Evolutionary conservation across 768 basidiomycete genomes (phyloP).

Genomic region (Leccinellum rugosiceps): DNA sequence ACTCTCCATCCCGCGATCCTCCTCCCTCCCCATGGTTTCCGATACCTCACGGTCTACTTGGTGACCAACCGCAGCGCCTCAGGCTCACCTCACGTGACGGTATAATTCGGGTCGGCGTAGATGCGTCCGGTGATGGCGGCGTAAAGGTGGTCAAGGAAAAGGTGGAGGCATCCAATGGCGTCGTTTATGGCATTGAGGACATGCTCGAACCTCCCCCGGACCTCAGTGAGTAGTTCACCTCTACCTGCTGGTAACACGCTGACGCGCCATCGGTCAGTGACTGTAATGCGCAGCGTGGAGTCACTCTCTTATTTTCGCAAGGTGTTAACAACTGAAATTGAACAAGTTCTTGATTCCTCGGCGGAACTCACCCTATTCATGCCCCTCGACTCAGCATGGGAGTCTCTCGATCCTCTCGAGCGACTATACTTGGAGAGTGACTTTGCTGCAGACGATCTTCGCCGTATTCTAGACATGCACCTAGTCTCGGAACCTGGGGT

Average conservation of each 20-base stretch:
- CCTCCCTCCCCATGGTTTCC: slow-evolving; percentile 87
- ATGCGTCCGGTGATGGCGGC: slow-evolving; percentile 79
- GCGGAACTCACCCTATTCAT: slow-evolving; percentile 85
- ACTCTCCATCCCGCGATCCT: slow-evolving; percentile 62
- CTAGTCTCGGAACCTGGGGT: slow-evolving; percentile 58
- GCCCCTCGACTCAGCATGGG: slow-evolving; percentile 83
- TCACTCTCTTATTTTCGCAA: slow-evolving; percentile 71
- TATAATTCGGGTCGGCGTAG: slow-evolving; percentile 61
- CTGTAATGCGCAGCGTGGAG: slow-evolving; percentile 54
- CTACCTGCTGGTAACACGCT: background rate
- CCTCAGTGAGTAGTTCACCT: slow-evolving; percentile 51
- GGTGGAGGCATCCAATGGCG: slow-evolving; percentile 68
- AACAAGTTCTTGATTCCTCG: slow-evolving; percentile 56
- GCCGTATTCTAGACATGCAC: slow-evolving; percentile 76
- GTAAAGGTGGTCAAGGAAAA: slow-evolving; percentile 55
- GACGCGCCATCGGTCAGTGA: slow-evolving; percentile 41
- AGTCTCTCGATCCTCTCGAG: slow-evolving; percentile 71
- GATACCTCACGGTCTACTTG: slow-evolving; percentile 75
- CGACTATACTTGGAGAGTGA: slow-evolving; percentile 85
- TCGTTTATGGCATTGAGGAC: slow-evolving; percentile 68
- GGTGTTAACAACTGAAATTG: slow-evolving; percentile 62
- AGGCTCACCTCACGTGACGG: slow-evolving; percentile 53
- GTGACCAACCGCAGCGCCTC: slow-evolving; percentile 77
- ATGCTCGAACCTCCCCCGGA: slow-evolving; percentile 74
- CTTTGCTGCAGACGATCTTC: slow-evolving; percentile 78